These are phyloP conservation scores for Striga hermonthica DNA, from an alignment of 305 asterid genomes.

Conservation along the genomic window DNA sequence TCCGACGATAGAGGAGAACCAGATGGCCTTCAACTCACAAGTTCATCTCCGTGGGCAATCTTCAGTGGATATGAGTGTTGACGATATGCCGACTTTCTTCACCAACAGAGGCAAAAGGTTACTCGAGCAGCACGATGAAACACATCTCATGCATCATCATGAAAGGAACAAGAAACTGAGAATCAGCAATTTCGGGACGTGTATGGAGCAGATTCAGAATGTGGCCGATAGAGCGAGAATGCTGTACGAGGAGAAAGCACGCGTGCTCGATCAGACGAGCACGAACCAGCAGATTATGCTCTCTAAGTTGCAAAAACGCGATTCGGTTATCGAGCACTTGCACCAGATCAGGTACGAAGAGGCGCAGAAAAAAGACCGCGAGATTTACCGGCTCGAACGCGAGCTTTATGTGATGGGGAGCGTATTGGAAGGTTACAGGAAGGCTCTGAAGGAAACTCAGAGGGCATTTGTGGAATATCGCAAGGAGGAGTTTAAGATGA, in stretches of 20 bases:
- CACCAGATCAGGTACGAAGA: background rate
- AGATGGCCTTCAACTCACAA: background rate
- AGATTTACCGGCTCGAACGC: conserved; percentile 53
- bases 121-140: conserved; percentile 46
- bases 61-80: background rate
- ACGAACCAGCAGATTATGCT: conserved; percentile 50
- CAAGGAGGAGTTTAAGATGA: too few species aligned
- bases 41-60: background rate
- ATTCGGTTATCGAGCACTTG: conserved; percentile 25
- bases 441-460: conserved; percentile 54
- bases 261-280: conserved; percentile 33
- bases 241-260: conserved; percentile 50
- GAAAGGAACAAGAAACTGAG: conserved; percentile 60
- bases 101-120: conserved; percentile 55
- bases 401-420: conserved; percentile 57
- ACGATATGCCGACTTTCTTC: conserved; percentile 22
- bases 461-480: conserved; percentile 22
- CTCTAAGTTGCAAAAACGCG: conserved; percentile 60
- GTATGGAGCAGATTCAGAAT: conserved; percentile 40
- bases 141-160: conserved; percentile 33
- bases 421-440: conserved; percentile 60
- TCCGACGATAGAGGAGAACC: background rate
- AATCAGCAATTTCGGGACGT: conserved; percentile 35
- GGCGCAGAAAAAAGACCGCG: conserved; percentile 47
- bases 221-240: conserved; percentile 51